Percentiles rank a stretch among this genome's conserved stretches.
These are phyloP conservation scores for Lanmaoa rubissima DNA, from an alignment of 768 basidiomycete genomes.

Conservation along the genomic window DNA sequence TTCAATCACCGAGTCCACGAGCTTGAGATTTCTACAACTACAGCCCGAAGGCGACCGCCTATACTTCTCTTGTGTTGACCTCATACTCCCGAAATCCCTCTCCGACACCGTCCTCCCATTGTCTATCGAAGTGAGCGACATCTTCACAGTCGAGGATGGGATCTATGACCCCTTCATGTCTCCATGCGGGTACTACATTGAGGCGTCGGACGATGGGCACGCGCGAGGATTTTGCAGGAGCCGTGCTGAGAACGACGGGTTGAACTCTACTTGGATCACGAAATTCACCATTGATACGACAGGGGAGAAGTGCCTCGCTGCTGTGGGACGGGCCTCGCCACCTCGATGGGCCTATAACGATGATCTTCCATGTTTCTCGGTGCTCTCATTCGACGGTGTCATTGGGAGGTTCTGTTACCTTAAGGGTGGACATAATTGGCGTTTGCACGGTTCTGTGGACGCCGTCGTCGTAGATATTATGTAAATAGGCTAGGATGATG, in stretches of 20 bases:
- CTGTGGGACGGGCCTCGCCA: not conserved
- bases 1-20: not conserved
- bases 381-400: conserved; percentile 1
- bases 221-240: not conserved
- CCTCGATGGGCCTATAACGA: not conserved
- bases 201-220: conserved; percentile 6
- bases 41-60: not conserved
- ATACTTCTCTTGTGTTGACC: not conserved
- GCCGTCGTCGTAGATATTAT: not conserved
- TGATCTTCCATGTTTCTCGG: not conserved
- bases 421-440: not conserved
- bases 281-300: conserved; percentile 9
- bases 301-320: not conserved
- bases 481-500: not conserved
- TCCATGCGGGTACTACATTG: not conserved
- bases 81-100: not conserved
- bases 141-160: conserved; percentile 1
- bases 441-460: not conserved
- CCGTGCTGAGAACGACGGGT: not conserved
- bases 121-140: not conserved
- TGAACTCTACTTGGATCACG: not conserved
- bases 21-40: not conserved
- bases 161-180: not conserved
- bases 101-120: not conserved
- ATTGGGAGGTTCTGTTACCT: conserved; percentile 5